Percentiles rank a stretch among this genome's conserved stretches.
Evolutionary conservation across 2,329 filamentous ascomycete genomes (phyloP).

Genomic region (Septoria petroselini): DNA sequence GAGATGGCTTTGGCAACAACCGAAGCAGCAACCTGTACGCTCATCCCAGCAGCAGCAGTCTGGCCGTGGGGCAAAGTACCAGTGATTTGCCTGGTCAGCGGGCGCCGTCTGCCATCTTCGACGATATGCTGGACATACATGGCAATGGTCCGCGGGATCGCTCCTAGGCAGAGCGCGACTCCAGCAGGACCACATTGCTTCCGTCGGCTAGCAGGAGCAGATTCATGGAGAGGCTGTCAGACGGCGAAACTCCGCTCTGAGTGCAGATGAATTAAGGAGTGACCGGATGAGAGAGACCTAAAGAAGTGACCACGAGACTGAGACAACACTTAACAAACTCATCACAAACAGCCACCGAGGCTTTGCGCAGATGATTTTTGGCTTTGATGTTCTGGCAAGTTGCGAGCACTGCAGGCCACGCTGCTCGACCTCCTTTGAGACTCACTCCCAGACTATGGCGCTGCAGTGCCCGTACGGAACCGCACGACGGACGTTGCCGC

Average conservation of each 20-base stretch:
- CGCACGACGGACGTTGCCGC: too few relatives aligned
- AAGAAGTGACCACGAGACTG: too few relatives aligned
- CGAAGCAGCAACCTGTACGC: conserved; percentile 28
- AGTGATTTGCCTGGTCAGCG: conserved; percentile 65
- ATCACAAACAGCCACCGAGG: too few relatives aligned
- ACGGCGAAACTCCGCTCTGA: neutral
- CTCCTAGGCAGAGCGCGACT: conserved; percentile 13
- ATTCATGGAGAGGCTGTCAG: conserved; percentile 10
- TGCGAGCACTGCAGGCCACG: too few relatives aligned
- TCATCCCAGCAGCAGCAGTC: conserved; percentile 39
- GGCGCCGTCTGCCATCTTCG: conserved; percentile 83
- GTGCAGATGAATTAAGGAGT: too few relatives aligned
- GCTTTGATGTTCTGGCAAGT: too few relatives aligned
- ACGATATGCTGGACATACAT: conserved; percentile 82
- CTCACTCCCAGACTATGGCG: too few relatives aligned
- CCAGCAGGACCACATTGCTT: conserved; percentile 7
- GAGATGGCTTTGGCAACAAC: conserved; percentile 11
- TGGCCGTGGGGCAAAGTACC: conserved; percentile 36
- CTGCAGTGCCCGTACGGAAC: too few relatives aligned
- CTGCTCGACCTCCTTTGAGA: too few relatives aligned
- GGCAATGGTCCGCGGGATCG: conserved; percentile 36
- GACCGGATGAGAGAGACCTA: too few relatives aligned
- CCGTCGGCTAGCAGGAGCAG: conserved; percentile 10
- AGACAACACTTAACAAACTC: too few relatives aligned
- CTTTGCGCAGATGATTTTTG: too few relatives aligned